Evolutionary conservation across 352 stramenopile genomes (phyloP).

Genomic region (Pythium oligandrum): DNA sequence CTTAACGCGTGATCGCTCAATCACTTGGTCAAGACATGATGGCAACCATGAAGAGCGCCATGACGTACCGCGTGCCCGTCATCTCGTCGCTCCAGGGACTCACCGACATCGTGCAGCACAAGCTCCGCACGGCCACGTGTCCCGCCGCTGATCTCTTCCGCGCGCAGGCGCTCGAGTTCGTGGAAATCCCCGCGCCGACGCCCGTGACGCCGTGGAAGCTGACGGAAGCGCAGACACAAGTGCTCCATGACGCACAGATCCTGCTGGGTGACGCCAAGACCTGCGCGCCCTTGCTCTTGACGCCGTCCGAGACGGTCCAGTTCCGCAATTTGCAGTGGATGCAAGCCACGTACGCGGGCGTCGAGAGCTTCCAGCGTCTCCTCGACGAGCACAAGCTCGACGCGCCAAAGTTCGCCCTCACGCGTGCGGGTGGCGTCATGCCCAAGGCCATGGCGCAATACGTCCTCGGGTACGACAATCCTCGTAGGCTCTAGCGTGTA

Average conservation of each 20-base stretch:
- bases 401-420: constrained; percentile 35
- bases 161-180: constrained; percentile 32
- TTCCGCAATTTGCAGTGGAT: constrained; percentile 45
- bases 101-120: constrained; percentile 29
- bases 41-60: too few relatives aligned
- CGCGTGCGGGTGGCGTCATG: constrained; percentile 58
- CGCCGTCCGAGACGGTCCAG: constrained; percentile 4
- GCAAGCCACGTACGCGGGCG: constrained; percentile 59
- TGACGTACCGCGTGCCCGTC: constrained; percentile 38
- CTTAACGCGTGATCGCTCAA: too few relatives aligned
- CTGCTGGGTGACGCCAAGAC: constrained; percentile 48
- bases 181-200: constrained; percentile 23
- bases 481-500: too few relatives aligned
- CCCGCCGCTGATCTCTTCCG: constrained; percentile 41
- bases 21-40: too few relatives aligned
- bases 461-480: constrained; percentile 29
- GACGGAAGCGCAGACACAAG: constrained; percentile 22
- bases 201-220: constrained; percentile 26
- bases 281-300: constrained; percentile 36
- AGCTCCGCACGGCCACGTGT: constrained; percentile 20
- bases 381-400: constrained; percentile 8
- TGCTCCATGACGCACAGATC: constrained; percentile 35
- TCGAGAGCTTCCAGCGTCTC: constrained; percentile 44
- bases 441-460: constrained; percentile 54
- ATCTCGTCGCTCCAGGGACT: constrained; percentile 47